Evolutionary conservation across 2,329 filamentous ascomycete genomes (phyloP), one percentile per base, ranked within the genome.

Genomic region (Pyrenochaeta sp.): DNA sequence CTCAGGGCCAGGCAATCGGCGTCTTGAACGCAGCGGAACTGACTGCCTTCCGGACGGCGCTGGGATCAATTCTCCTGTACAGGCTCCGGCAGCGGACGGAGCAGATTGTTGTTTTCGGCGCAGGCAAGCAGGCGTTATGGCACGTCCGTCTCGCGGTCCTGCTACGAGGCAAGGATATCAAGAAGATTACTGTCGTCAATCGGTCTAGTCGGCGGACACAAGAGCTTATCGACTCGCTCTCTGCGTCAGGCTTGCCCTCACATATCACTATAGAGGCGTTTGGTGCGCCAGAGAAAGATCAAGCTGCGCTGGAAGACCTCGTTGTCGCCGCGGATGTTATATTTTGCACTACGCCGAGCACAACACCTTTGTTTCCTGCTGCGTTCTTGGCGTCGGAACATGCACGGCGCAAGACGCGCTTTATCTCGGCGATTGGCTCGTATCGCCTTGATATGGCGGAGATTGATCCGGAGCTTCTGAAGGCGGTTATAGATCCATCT

Each of bases 1-100:
- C 56, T 2, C 22, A 37, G 2, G 91, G 91, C 42, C 77, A 81
- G 10, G 84, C 90, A 0, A 77, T 86, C 5, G 91, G 89, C 4
- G 83, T 94, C 54, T 79, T 95, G 37, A 90, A 92, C 67, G 90
- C 91, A 15, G 85, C 86, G 58, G 88, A 91, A 45, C 79, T 94
- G 32, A 95, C 92, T 0, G 91, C 90, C 2, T 95, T 94, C 77
- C 88, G 92, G 59, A 95, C 92, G 0, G 90, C 91, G 0, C 81
- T 94, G 10, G 87, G 87, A 1, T 90, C 89, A 3, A 86, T 89
- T 52, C 87, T 89, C 27, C 82, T 92, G 8, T 72, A 62, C 28
- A 49, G 50, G 13, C 40, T 53, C 43, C 54, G 72, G 1, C 57
- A 55, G 10, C 22, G 30, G 4, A 62, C 60, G 30, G 71, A 69